Evolutionary conservation across 345 rosid species (phyloP).

Genomic region (Pistacia vera): DNA sequence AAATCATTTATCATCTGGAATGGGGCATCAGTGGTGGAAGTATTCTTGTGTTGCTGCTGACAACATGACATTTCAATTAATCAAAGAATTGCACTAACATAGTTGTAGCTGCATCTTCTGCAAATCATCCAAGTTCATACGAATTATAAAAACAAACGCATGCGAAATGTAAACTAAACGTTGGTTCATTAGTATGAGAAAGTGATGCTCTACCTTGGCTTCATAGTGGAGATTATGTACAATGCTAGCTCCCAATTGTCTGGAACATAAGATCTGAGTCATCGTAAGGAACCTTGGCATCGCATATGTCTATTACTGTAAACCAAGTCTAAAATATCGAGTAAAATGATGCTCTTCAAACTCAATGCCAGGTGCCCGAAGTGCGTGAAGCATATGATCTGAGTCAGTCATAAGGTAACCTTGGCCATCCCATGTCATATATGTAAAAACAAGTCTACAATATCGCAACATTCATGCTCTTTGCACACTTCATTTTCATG

Average conservation of each 20-base stretch:
- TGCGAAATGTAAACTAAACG: no score
- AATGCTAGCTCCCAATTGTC: constrained; percentile 74
- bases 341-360: constrained; percentile 37
- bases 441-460: constrained; percentile 66
- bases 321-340: constrained; percentile 57
- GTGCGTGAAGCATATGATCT: constrained; percentile 73
- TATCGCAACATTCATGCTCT: constrained; percentile 39
- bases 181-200: not conserved
- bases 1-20: constrained; percentile 31
- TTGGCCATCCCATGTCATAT: constrained; percentile 65
- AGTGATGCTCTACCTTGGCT: constrained; percentile 36
- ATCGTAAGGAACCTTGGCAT: constrained; percentile 78
- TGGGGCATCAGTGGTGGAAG: constrained; percentile 30
- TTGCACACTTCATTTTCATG: constrained; percentile 51
- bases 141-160: no score
- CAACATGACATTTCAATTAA: constrained; percentile 32
- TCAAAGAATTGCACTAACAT: not conserved
- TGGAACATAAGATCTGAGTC: constrained; percentile 63
- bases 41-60: constrained; percentile 53
- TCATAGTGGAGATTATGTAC: constrained; percentile 49
- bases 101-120: no score
- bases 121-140: no score
- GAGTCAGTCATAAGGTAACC: constrained; percentile 70
- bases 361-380: no score
- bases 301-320: constrained; percentile 65